A percentile compares a stretch with the other conserved stretches of the same genome.
phyloP scores from a whole-genome alignment of 495 filamentous ascomycete genomes.

The Bacidia rubella region DNA sequence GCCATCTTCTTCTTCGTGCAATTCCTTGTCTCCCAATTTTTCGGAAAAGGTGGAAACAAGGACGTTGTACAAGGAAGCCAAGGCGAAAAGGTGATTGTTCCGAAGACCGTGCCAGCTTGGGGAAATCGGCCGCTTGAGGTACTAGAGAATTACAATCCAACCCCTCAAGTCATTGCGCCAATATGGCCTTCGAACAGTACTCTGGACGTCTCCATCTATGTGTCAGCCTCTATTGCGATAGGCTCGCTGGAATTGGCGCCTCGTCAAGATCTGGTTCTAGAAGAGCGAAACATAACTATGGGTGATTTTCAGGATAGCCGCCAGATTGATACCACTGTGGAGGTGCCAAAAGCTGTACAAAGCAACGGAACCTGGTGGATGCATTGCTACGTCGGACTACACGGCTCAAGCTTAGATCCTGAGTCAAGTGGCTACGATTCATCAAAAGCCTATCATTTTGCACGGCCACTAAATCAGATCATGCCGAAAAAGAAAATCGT shows the following conservation, averaged over 20 bases:
- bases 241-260: constrained; percentile 48
- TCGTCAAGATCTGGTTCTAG: constrained; percentile 46
- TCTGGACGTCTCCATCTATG: constrained; percentile 74
- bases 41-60: constrained; percentile 34
- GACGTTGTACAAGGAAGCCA: constrained; percentile 32
- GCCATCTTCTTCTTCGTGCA: constrained; percentile 58
- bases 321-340: constrained; percentile 61
- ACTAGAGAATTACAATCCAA: constrained; percentile 50
- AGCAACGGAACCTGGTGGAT: constrained; percentile 89
- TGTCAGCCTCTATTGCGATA: constrained; percentile 59
- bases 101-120: constrained; percentile 47
- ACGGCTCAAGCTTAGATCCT: constrained; percentile 65
- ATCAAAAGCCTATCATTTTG: constrained; percentile 64
- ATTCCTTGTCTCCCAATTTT: constrained; percentile 44
- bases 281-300: constrained; percentile 70
- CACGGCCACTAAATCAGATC: constrained; percentile 75
- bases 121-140: constrained; percentile 43
- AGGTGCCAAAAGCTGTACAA: constrained; percentile 67
- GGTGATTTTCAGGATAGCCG: constrained; percentile 71
- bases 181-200: constrained; percentile 73
- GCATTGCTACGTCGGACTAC: constrained; percentile 75
- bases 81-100: constrained; percentile 25
- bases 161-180: constrained; percentile 67
- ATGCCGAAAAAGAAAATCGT: constrained; percentile 78
- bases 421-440: constrained; percentile 54